Base-by-base conservation (phyloP, 331 rosid species). In the Rhamnella rubrinervis region DNA sequence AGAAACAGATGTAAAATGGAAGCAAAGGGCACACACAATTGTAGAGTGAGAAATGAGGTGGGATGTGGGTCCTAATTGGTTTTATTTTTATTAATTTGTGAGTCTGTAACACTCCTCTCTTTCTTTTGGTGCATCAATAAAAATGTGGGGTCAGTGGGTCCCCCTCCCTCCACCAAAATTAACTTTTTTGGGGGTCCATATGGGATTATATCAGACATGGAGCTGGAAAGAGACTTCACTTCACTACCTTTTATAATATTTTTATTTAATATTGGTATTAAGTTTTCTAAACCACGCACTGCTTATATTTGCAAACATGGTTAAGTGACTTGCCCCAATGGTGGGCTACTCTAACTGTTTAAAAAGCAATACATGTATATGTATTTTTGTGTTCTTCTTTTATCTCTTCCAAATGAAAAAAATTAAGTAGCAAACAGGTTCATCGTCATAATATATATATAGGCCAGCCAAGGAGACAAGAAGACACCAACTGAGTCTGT, bases 21-120 rank as follows among this genome's bases (percentile, higher is more conserved):
- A 90, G 98, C 96, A 93, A 92, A 88, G 97, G 96, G 86, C 91
- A 82, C 86, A 75, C 83, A 75, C 83, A 85, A 40, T 31, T 17
- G 18, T 86, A 80, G 87, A 37, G 89, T 83, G 80, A 85, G 77
- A 53, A 2, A 59, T 70, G 81, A 55, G 53, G 82, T 75, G 85
- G 87, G 77, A 80, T 55, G 89, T 83, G 82, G 86, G 86, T 44
- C 49, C 49, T 41, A 41, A 26, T 10, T 41, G 23, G 23, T 10
- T 75, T 73, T 60, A 38, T 19, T 52, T 28, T 35, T 50, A 40
- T 63, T 68, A 59, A 25, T 61, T 53, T 37, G 72, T 62, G 86
- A 86, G 88, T 79, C 76, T 71, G 69, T 68, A 55, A 86, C 65
- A 81, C 84, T 72, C 23, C 23, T 23, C 23, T 23, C 23, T 23